Percentiles rank a stretch among this genome's conserved stretches.
Conservation (phyloP, 225 moss, liverwort and hornwort species). For the Bryoerythrophyllum caledonicum region DNA sequence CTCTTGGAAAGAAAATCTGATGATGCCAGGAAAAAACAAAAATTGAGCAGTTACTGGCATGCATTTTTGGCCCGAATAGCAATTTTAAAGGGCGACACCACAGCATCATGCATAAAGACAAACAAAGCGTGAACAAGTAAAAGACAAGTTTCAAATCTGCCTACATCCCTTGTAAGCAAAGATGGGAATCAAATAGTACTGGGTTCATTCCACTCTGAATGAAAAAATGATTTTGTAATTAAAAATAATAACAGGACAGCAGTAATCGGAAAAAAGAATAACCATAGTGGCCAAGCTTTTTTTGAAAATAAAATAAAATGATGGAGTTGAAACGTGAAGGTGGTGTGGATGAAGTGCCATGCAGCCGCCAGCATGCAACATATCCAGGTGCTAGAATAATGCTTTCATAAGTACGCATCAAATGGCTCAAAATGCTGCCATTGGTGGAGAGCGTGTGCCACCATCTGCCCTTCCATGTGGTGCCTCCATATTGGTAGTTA, state of each 20-base stretch:
- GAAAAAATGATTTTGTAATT: no score
- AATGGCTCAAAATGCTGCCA: background rate
- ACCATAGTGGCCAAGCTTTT: no score
- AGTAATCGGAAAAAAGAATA: no score
- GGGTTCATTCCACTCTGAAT: no score
- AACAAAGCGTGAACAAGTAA: background rate
- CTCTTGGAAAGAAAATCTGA: background rate
- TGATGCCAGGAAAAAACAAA: background rate
- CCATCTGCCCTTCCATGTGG: background rate
- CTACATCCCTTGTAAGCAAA: background rate
- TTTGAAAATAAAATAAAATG: no score
- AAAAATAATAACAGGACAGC: no score
- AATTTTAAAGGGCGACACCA: background rate
- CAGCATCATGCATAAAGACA: background rate
- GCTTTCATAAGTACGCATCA: background rate
- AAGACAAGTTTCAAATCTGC: background rate
- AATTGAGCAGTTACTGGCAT: no score
- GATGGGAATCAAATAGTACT: background rate
- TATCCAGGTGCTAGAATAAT: background rate
- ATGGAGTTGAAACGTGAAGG: background rate
- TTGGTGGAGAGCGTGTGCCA: background rate
- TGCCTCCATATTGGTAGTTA: background rate
- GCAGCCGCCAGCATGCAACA: constrained; percentile 13
- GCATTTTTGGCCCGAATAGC: background rate
- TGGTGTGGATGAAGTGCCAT: background rate